Evolutionary conservation across 164 flowering plant species (phyloP), one percentile per base, ranked within the genome.

Genomic region (Tetracentron sinense): DNA sequence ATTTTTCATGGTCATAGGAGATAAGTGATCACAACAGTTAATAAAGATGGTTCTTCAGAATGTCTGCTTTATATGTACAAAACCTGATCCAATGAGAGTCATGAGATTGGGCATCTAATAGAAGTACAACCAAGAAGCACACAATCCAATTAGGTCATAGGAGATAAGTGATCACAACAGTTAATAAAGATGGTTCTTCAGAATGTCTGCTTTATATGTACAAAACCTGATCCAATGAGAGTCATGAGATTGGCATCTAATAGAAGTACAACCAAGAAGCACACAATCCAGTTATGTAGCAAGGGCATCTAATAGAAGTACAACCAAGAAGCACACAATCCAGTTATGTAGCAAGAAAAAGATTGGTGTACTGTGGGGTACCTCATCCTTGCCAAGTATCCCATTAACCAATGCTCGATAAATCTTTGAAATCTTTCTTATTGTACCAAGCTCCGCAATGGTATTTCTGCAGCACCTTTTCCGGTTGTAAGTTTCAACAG

Each of bases 371-470:
- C 17, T 28, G 50, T 11, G 16, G 16, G 33, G 59, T 79, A 88
- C 97, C 97, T 86, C 83, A 75, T 94, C 89, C 63, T 76, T 64
- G 19, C 69, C 62, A 55, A 91, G 31, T 53, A 89, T 71, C 54
- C 96, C 99, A 68, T 70, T 67, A 33, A 75, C 93, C 56, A 94
- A 75, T 63, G 96, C 93, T 46, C 96, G 83, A 67, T 94, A 94
- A 55, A 86, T 64, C 78, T 91, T 94, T 42, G 79, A 72, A 53
- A 94, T 81, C 70, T 78, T 84, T 67, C 87, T 80, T 16, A 11
- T 54, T 25, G 62, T 19, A 52, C 67, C 54, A 42, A 33, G 54
- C 58, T 77, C 81, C 21, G 21, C 0, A 27, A 70, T 68, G 27
- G 26, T 69, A 42, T 60, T 65, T 46, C 91, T 84, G 79, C 60